A percentile compares a stretch with the other conserved stretches of the same genome.
phyloP scores from a whole-genome alignment of 768 basidiomycete species.

The Termitomyces bulborhizus region DNA sequence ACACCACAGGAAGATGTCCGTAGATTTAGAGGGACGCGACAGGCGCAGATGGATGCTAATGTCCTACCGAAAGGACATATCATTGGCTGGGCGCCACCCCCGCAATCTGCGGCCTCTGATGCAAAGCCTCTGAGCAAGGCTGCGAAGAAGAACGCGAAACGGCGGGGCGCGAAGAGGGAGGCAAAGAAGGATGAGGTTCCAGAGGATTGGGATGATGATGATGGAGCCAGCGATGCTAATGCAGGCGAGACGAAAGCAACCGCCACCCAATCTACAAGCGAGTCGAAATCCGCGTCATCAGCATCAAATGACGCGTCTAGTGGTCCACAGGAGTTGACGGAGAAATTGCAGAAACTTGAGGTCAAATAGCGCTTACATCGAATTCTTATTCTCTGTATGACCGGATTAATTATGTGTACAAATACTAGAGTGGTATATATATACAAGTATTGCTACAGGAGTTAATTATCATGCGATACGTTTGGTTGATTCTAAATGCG shows the following conservation, averaged over 20 bases:
- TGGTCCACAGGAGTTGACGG: slow-evolving; percentile 28
- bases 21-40: slow-evolving; percentile 76
- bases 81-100: slow-evolving; percentile 71
- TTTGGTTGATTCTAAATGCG: slow-evolving; percentile 1
- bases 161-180: slow-evolving; percentile 61
- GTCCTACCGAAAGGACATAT: slow-evolving; percentile 74
- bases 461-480: slow-evolving; percentile 37
- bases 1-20: slow-evolving; percentile 92
- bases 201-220: slow-evolving; percentile 78
- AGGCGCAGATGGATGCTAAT: slow-evolving; percentile 62
- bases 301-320: slow-evolving; percentile 10
- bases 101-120: slow-evolving; percentile 32
- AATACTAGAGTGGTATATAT: slow-evolving; percentile 19
- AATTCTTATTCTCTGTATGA: slow-evolving; percentile 7
- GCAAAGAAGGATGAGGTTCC: slow-evolving; percentile 49
- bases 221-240: slow-evolving; percentile 38
- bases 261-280: neutral
- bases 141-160: slow-evolving; percentile 77
- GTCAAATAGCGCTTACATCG: slow-evolving; percentile 33
- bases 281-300: slow-evolving; percentile 1
- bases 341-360: slow-evolving; percentile 51
- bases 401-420: slow-evolving; percentile 13
- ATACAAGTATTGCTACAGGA: slow-evolving; percentile 26
- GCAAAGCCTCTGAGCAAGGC: slow-evolving; percentile 66
- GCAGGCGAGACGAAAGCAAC: slow-evolving; percentile 5